Evolutionary conservation across 2,329 filamentous ascomycete genomes (phyloP).

Genomic region (Monosporascus ibericus): DNA sequence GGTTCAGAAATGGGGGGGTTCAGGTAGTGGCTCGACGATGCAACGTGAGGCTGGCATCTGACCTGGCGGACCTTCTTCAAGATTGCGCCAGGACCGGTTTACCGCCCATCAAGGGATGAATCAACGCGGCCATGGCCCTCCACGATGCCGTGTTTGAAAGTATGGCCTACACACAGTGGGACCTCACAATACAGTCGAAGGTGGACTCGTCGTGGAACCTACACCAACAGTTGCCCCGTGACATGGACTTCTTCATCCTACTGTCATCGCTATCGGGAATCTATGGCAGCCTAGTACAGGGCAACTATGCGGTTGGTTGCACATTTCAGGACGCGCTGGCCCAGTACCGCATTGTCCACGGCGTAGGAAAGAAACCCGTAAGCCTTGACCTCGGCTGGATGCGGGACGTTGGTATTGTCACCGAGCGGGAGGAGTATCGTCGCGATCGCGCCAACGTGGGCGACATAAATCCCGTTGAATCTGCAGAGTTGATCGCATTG

Average conservation of each 20-base stretch:
- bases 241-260: conserved; percentile 29
- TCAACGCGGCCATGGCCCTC: conserved; percentile 1
- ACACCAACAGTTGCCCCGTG: conserved; percentile 20
- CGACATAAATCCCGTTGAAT: conserved; percentile 16
- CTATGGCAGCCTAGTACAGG: conserved; percentile 24
- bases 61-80: not conserved
- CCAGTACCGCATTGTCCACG: no score
- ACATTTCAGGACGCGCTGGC: no score
- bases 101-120: not conserved
- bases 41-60: not conserved
- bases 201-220: conserved; percentile 30
- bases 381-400: conserved; percentile 19
- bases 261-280: conserved; percentile 25
- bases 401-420: conserved; percentile 14
- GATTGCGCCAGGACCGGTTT: not conserved
- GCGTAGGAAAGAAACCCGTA: conserved; percentile 2
- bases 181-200: conserved; percentile 34
- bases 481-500: conserved; percentile 17
- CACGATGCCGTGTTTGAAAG: conserved; percentile 9
- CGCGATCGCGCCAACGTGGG: not conserved
- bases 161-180: conserved; percentile 25
- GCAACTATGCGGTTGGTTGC: conserved; percentile 12
- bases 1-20: not conserved
- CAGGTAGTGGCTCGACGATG: not conserved
- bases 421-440: conserved; percentile 7